phyloP scores from a whole-genome alignment of 2,329 filamentous ascomycete species.

The Zarea fungicola region DNA sequence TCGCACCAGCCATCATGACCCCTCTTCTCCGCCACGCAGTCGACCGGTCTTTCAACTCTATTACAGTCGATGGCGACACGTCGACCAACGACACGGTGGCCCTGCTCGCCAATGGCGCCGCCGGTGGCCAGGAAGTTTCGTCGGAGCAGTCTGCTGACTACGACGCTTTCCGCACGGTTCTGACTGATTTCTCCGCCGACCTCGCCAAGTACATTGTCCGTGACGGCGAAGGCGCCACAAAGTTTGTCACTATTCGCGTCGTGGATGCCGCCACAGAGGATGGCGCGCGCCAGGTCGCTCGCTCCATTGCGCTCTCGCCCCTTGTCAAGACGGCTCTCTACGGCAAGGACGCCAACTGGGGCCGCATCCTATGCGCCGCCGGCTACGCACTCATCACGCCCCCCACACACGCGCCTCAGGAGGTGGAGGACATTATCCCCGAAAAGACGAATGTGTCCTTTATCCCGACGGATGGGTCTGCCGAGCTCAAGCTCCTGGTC shows the following conservation, averaged over 20 bases:
- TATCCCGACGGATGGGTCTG: conserved; percentile 68
- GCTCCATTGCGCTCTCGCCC: conserved; percentile 82
- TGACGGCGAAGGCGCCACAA: conserved; percentile 95
- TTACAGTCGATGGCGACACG: conserved; percentile 94
- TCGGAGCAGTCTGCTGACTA: conserved; percentile 57
- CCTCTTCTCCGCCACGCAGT: conserved; percentile 68
- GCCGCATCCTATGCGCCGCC: conserved; percentile 89
- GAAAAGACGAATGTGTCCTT: conserved; percentile 74
- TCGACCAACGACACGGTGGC: conserved; percentile 96
- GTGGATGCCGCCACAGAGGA: conserved; percentile 63
- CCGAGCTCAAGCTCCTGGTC: conserved; percentile 70
- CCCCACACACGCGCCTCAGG: conserved; percentile 50
- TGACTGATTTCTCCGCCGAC: conserved; percentile 74
- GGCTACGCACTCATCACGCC: conserved; percentile 68
- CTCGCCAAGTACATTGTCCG: conserved; percentile 90
- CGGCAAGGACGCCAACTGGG: conserved; percentile 97
- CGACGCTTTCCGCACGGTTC: conserved; percentile 60
- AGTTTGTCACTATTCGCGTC: conserved; percentile 92
- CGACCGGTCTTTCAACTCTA: conserved; percentile 88
- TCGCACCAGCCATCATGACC: conserved; percentile 63
- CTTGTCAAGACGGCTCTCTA: conserved; percentile 97
- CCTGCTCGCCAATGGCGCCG: conserved; percentile 90
- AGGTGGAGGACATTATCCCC: conserved; percentile 60
- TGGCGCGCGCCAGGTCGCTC: conserved; percentile 74
- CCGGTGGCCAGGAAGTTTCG: conserved; percentile 62